A percentile compares a stretch with the other conserved stretches of the same genome.
These are phyloP conservation scores for Euphorbia peplus DNA, from an alignment of 345 rosid genomes.

Conservation along the genomic window DNA sequence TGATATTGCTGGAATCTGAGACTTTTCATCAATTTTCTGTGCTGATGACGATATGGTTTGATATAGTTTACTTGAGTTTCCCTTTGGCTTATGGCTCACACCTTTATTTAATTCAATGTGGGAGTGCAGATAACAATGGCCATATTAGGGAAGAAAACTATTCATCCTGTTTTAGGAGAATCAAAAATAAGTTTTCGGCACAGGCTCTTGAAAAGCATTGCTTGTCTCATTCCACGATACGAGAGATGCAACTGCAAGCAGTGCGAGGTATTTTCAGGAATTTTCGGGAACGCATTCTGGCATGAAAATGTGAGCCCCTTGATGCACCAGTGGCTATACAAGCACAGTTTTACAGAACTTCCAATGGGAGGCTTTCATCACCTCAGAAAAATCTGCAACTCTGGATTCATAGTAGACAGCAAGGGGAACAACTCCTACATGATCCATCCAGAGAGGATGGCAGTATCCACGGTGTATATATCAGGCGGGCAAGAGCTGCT, in stretches of 20 bases:
- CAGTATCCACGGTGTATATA: conserved; percentile 34
- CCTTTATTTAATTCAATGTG: neutral
- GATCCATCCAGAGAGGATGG: conserved; percentile 23
- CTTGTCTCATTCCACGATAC: conserved; percentile 31
- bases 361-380: conserved; percentile 46
- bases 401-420: conserved; percentile 38
- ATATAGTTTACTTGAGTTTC: too few species aligned
- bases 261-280: conserved; percentile 42
- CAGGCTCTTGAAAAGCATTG: conserved; percentile 26
- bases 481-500: conserved; percentile 34
- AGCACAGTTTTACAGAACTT: conserved; percentile 24
- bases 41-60: neutral
- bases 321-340: conserved; percentile 38
- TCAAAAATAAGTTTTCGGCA: conserved; percentile 26
- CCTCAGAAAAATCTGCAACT: conserved; percentile 39
- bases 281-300: conserved; percentile 45
- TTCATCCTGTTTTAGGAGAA: conserved; percentile 23
- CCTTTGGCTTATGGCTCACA: conserved; percentile 2
- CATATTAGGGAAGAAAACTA: conserved; percentile 30
- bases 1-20: too few species aligned
- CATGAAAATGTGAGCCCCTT: conserved; percentile 36
- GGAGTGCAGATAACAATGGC: conserved; percentile 38
- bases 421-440: conserved; percentile 28
- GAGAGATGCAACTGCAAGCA: conserved; percentile 38
- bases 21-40: neutral